Evolutionary conservation across 805 yeast species (phyloP).

Genomic region (Blastobotrys mokoenaii): DNA sequence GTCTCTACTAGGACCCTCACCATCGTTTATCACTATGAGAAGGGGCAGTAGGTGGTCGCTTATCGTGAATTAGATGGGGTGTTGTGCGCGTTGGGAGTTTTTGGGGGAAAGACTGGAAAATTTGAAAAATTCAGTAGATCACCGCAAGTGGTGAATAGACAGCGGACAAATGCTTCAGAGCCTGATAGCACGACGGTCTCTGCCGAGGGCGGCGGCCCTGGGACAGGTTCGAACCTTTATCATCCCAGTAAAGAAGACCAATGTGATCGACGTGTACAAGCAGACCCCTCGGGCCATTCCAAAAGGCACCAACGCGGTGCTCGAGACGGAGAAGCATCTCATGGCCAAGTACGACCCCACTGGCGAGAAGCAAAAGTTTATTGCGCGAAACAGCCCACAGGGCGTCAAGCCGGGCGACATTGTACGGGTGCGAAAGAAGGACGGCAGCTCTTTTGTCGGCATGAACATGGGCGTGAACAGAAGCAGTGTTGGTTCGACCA

Average conservation of each 20-base stretch:
- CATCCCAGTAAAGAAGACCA: constrained; percentile 35
- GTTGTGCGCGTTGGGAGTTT: not conserved
- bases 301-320: constrained; percentile 28
- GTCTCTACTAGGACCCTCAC: constrained; percentile 7
- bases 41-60: not conserved
- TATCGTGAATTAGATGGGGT: not conserved
- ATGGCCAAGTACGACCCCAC: constrained; percentile 57
- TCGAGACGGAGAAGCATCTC: constrained; percentile 43
- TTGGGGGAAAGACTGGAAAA: not conserved
- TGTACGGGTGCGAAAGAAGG: constrained; percentile 62
- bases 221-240: constrained; percentile 10
- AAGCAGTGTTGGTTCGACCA: constrained; percentile 60
- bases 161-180: not conserved
- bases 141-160: not conserved
- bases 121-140: not conserved
- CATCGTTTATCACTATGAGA: not conserved
- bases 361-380: constrained; percentile 54
- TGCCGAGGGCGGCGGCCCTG: not conserved
- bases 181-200: not conserved
- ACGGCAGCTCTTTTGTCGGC: constrained; percentile 57
- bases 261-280: constrained; percentile 28
- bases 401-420: constrained; percentile 74
- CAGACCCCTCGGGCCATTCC: constrained; percentile 28
- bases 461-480: constrained; percentile 71
- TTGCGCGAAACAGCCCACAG: constrained; percentile 39